Evolutionary conservation across 1,284 basidiomycete genomes (phyloP), one percentile per base, ranked within the genome.

Genomic region (Neotropicomus parvogracilis): DNA sequence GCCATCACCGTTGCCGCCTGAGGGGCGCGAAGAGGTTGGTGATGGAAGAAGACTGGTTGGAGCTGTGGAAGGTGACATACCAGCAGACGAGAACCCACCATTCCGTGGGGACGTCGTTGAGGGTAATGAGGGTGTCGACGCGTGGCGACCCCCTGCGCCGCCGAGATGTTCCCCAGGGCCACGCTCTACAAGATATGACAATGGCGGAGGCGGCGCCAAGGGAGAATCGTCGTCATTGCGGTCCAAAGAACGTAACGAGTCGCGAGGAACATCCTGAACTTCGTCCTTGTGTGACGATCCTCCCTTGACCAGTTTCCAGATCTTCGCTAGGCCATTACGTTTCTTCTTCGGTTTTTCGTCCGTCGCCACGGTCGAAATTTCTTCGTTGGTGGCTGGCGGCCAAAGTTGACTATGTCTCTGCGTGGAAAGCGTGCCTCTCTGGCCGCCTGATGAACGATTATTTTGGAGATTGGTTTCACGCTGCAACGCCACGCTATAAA

Each of bases 111-210:
- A 81, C 32, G 72, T 62, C 44, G 75, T 72, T 19, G 80, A 79
- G 7, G 80, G 77, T 39, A 88, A 68, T 20, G 84, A 85, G 20
- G 81, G 79, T 10, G 83, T 83, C 14, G 87, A 88, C 24, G 76
- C 72, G 60, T 84, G 84, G 10, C 84, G 78, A 53, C 69, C 67
- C 27, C 62, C 63, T 4, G 54, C 6, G 35, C 70, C 65, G 31
- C 63, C 65, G 38, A 65, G 67, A 28, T 69, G 71, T 38, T 83
- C 78, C 19, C 70, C 70, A 37, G 73, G 73, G n/a, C 77, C 72
- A 45, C 87, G 78, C 54, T 81, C 79, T 2, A 92, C 87, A 32
- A 94, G 77, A 69, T 91, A 92, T 0, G 88, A 88, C 48, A 94
- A 64, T 3, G 89, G 85, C 4, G 91, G 91, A 5, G 91, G 91